Conservation (phyloP, 208 protist genomes). For the Acanthamoeba culbertsoni region DNA sequence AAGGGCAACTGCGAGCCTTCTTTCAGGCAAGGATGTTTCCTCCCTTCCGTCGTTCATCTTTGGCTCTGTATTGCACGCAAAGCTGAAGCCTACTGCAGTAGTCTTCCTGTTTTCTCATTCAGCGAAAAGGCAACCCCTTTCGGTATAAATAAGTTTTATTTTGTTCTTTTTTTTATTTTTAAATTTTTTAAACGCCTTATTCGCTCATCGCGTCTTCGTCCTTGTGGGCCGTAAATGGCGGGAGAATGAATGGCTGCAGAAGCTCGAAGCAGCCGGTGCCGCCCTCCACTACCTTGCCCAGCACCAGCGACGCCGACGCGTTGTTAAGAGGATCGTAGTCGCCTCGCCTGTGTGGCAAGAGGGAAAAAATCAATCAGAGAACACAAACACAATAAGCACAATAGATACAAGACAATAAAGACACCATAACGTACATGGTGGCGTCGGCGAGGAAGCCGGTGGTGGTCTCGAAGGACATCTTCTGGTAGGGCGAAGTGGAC, state of each 20-base stretch:
- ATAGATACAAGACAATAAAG: background rate
- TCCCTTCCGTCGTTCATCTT: no score
- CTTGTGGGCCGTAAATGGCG: background rate
- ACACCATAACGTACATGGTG: conserved; percentile 43
- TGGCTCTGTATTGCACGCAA: no score
- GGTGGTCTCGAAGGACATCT: conserved; percentile 87
- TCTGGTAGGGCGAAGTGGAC: conserved; percentile 80
- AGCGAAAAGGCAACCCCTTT: no score
- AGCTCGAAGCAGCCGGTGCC: conserved; percentile 77
- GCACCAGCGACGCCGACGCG: conserved; percentile 77
- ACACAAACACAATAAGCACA: background rate
- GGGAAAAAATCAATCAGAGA: background rate
- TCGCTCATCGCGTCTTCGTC: conserved; percentile 11
- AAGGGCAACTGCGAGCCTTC: background rate
- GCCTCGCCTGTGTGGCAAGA: background rate
- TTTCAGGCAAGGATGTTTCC: background rate
- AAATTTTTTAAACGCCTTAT: background rate
- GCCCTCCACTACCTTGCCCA: conserved; percentile 71
- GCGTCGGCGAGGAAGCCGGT: conserved; percentile 77
- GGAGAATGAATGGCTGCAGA: conserved; percentile 61
- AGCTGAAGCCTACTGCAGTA: background rate
- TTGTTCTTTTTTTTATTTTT: background rate
- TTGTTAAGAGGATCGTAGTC: conserved; percentile 71
- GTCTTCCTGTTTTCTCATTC: no score
- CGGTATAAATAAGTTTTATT: background rate